These are phyloP conservation scores for Lepiota venenata DNA, from an alignment of 768 basidiomycete genomes.

Conservation along the genomic window DNA sequence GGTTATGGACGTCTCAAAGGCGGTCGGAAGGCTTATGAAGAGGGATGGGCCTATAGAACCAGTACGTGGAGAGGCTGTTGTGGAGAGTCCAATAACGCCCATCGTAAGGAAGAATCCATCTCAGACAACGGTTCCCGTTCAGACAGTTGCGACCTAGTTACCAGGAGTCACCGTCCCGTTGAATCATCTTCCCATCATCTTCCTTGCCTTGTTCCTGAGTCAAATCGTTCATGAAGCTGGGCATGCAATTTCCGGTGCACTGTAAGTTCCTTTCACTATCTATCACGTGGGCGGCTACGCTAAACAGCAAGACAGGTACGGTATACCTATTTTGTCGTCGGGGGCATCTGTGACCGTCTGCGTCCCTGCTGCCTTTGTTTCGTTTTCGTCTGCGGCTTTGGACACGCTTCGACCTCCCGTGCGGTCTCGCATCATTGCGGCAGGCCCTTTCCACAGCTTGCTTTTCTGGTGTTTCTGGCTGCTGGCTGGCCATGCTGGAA, in stretches of 20 bases:
- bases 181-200: conserved; percentile 62
- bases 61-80: not conserved
- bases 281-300: not conserved
- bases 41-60: not conserved
- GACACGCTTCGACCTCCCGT: conserved; percentile 36
- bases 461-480: conserved; percentile 50
- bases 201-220: conserved; percentile 55
- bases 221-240: conserved; percentile 82
- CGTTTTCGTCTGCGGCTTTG: conserved; percentile 44
- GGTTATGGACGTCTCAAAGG: not conserved
- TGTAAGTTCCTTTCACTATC: conserved; percentile 45
- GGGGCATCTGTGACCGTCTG: conserved; percentile 60
- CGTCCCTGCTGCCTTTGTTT: conserved; percentile 75
- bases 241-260: conserved; percentile 71
- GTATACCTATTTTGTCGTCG: conserved; percentile 55
- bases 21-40: conserved; percentile 4
- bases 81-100: conserved; percentile 2
- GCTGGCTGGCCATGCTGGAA: conserved; percentile 28
- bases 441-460: conserved; percentile 80
- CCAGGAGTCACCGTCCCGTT: conserved; percentile 82
- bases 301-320: conserved; percentile 43
- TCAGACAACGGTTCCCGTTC: not conserved
- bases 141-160: conserved; percentile 45
- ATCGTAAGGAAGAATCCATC: not conserved
- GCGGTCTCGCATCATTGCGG: conserved; percentile 61